Percentiles rank a stretch among this genome's conserved stretches.
Evolutionary conservation across 345 rosid genomes (phyloP).

Genomic region (Citrus glauca): DNA sequence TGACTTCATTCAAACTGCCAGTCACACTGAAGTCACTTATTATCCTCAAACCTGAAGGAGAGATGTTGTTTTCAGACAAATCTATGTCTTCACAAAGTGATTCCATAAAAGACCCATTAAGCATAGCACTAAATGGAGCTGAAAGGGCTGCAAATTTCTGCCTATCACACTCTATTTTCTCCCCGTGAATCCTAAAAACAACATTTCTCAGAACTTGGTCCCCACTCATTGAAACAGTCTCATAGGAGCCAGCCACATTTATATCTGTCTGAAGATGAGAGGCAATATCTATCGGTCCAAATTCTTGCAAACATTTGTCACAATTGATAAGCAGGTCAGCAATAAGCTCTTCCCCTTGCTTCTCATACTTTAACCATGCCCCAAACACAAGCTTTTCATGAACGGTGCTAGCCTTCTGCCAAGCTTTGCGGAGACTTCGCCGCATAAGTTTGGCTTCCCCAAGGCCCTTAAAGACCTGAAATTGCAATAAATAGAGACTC

Average conservation of each 20-base stretch:
- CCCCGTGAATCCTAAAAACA: conserved; percentile 65
- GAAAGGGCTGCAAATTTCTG: conserved; percentile 79
- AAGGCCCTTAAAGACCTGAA: conserved; percentile 87
- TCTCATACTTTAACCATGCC: conserved; percentile 88
- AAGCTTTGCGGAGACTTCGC: conserved; percentile 87
- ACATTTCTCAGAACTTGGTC: conserved; percentile 37
- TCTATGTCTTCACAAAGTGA: conserved; percentile 72
- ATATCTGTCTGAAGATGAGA: conserved; percentile 41
- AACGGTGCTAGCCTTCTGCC: conserved; percentile 78
- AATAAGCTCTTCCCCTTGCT: conserved; percentile 85
- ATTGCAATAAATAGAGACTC: conserved; percentile 67
- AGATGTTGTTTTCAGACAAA: conserved; percentile 78
- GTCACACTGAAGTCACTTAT: conserved; percentile 65
- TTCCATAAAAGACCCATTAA: conserved; percentile 85
- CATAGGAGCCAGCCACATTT: conserved; percentile 27
- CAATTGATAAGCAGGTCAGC: conserved; percentile 76
- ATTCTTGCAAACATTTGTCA: conserved; percentile 68
- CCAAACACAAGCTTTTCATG: conserved; percentile 90
- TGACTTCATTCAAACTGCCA: conserved; percentile 50
- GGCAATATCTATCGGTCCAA: conserved; percentile 64
- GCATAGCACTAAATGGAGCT: conserved; percentile 88
- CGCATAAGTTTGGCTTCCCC: conserved; percentile 84
- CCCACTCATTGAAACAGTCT: conserved; percentile 29
- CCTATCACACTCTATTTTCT: conserved; percentile 77
- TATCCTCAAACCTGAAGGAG: conserved; percentile 63